Evolutionary conservation across 495 filamentous ascomycete species (phyloP).

Genomic region (Geopyxis carbonaria): DNA sequence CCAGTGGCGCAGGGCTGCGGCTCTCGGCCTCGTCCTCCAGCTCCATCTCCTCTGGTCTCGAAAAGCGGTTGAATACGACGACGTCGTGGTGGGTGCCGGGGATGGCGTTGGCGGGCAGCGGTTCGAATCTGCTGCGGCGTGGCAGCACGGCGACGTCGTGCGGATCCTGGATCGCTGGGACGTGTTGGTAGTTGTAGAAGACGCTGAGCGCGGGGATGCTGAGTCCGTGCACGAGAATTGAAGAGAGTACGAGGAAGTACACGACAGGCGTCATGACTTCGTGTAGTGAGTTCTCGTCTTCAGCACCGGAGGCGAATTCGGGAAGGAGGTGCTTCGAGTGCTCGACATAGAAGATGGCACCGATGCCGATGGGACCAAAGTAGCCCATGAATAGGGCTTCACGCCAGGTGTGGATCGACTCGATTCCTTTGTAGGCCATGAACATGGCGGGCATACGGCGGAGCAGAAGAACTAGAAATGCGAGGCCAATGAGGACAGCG

Average conservation of each 20-base stretch:
- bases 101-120: background rate
- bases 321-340: background rate
- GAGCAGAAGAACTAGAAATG: slow-evolving; percentile 62
- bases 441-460: slow-evolving; percentile 64
- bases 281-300: background rate
- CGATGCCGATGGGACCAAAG: slow-evolving; percentile 85
- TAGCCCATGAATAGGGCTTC: slow-evolving; percentile 79
- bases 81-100: background rate
- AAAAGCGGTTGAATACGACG: background rate
- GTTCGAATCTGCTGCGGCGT: background rate
- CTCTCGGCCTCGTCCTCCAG: background rate
- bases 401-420: slow-evolving; percentile 52
- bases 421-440: slow-evolving; percentile 52
- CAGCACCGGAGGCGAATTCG: background rate
- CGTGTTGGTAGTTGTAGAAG: background rate
- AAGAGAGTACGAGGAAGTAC: slow-evolving; percentile 5
- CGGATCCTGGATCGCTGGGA: background rate
- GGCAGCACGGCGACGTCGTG: background rate
- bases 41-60: background rate
- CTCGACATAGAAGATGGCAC: slow-evolving; percentile 61
- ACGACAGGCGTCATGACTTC: slow-evolving; percentile 1
- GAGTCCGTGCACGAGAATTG: slow-evolving; percentile 5
- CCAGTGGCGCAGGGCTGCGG: background rate
- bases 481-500: slow-evolving; percentile 58
- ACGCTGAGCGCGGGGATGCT: slow-evolving; percentile 2